A percentile compares a stretch with the other conserved stretches of the same genome.
Evolutionary conservation across 352 stramenopile genomes (phyloP).

Genomic region (Globisporangium okanoganense): DNA sequence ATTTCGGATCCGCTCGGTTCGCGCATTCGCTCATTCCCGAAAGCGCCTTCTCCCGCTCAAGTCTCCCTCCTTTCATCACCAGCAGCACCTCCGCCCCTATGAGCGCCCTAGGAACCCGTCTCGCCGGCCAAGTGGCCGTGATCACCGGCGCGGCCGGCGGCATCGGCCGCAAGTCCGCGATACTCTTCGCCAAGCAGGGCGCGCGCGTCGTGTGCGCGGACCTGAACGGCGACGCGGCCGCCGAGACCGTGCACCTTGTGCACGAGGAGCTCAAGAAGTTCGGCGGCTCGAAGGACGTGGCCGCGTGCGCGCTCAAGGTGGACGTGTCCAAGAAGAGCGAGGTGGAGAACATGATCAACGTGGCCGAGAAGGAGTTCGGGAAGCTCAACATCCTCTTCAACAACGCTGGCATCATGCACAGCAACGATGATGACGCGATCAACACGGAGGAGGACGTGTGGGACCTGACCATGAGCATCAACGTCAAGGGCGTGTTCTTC

Average conservation of each 20-base stretch:
- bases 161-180: conserved; percentile 77
- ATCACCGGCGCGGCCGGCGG: conserved; percentile 80
- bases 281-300: conserved; percentile 31
- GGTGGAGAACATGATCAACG: conserved; percentile 71
- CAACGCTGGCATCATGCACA: conserved; percentile 87
- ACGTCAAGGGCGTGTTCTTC: conserved; percentile 89
- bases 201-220: conserved; percentile 78
- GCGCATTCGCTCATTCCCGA: not conserved
- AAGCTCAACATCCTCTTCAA: conserved; percentile 82
- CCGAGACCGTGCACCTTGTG: conserved; percentile 63
- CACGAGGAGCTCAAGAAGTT: conserved; percentile 63
- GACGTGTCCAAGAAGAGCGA: conserved; percentile 75
- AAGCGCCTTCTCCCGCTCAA: conserved; percentile 8
- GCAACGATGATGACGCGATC: conserved; percentile 73
- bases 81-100: too few species aligned
- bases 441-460: conserved; percentile 75
- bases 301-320: conserved; percentile 50
- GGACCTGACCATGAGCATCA: conserved; percentile 86
- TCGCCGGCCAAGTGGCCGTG: conserved; percentile 73
- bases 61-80: not conserved
- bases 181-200: conserved; percentile 82
- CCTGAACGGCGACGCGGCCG: conserved; percentile 60
- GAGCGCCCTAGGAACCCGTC: conserved; percentile 50
- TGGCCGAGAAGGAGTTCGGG: conserved; percentile 80
- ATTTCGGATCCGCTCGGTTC: too few species aligned